A percentile compares a stretch with the other conserved stretches of the same genome.
Evolutionary conservation across 495 filamentous ascomycete genomes (phyloP).

Genomic region (Baudoinia panamericana): DNA sequence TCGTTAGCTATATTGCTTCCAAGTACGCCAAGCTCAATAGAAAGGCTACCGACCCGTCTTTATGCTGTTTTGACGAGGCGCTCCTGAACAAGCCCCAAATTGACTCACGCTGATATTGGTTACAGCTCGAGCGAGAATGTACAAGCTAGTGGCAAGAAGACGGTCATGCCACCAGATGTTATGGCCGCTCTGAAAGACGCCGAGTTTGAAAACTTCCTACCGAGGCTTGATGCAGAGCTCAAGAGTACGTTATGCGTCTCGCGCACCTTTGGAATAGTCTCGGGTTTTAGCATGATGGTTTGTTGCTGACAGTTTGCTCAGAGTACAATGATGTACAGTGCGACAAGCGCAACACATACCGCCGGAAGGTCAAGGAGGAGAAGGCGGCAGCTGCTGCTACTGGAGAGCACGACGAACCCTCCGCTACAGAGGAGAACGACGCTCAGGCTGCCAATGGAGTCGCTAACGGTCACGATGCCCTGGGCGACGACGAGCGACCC

Average conservation of each 20-base stretch:
- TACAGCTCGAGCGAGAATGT: constrained; percentile 67
- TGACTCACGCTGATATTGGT: neutral
- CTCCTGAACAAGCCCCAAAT: too few relatives aligned
- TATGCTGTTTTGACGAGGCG: neutral
- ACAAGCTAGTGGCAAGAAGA: constrained; percentile 56
- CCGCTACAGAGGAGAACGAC: constrained; percentile 4
- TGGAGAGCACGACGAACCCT: constrained; percentile 23
- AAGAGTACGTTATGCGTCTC: constrained; percentile 36
- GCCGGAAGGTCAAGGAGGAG: constrained; percentile 41
- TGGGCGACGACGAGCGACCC: constrained; percentile 16
- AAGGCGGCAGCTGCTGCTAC: constrained; percentile 24
- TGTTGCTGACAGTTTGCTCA: constrained; percentile 2
- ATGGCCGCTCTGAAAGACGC: constrained; percentile 67
- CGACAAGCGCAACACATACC: constrained; percentile 48
- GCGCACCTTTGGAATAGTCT: too few relatives aligned
- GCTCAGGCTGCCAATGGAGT: constrained; percentile 16
- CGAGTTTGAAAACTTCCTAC: constrained; percentile 68
- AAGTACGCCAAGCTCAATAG: constrained; percentile 50
- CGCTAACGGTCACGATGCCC: constrained; percentile 4
- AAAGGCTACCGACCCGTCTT: neutral
- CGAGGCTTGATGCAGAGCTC: constrained; percentile 48
- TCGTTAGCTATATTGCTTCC: constrained; percentile 76
- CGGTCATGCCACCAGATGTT: constrained; percentile 72
- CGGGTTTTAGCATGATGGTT: neutral
- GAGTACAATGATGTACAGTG: constrained; percentile 48